These are phyloP conservation scores for Petasospora fabianii DNA, from an alignment of 1,139 yeast species.

Conservation along the genomic window DNA sequence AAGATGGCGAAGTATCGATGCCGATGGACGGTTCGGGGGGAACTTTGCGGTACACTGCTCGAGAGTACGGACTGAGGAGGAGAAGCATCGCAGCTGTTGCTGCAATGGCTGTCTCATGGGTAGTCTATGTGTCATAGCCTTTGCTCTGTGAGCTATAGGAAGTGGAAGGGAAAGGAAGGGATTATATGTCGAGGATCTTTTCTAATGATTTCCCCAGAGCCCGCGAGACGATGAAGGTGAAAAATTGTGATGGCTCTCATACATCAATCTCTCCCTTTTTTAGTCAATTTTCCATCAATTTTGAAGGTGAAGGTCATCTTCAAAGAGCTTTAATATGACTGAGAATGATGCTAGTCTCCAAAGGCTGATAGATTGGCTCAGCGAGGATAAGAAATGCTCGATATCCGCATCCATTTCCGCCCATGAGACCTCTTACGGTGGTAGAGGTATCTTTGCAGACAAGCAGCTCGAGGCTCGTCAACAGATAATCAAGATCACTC, in stretches of 20 bases:
- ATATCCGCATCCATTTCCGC: conserved; percentile 21
- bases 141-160: too few species aligned
- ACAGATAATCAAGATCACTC: conserved; percentile 53
- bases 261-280: too few species aligned
- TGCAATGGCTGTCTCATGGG: too few species aligned
- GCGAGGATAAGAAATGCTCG: conserved; percentile 9
- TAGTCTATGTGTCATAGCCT: too few species aligned
- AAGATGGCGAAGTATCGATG: conserved; percentile 51
- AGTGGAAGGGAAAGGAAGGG: too few species aligned
- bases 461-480: conserved; percentile 37
- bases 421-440: conserved; percentile 40
- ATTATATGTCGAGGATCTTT: too few species aligned
- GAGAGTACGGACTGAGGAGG: not conserved
- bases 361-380: conserved; percentile 7
- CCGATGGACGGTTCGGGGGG: conserved; percentile 30
- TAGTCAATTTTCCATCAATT: too few species aligned
- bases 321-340: not conserved
- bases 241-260: not conserved
- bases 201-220: not conserved
- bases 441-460: conserved; percentile 59
- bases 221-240: not conserved
- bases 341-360: not conserved
- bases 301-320: too few species aligned
- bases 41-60: conserved; percentile 19
- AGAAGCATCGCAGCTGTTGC: not conserved